Evolutionary conservation across 2,329 filamentous ascomycete genomes (phyloP), one percentile per base, ranked within the genome.

Genomic region (Fusarium ramigenum): DNA sequence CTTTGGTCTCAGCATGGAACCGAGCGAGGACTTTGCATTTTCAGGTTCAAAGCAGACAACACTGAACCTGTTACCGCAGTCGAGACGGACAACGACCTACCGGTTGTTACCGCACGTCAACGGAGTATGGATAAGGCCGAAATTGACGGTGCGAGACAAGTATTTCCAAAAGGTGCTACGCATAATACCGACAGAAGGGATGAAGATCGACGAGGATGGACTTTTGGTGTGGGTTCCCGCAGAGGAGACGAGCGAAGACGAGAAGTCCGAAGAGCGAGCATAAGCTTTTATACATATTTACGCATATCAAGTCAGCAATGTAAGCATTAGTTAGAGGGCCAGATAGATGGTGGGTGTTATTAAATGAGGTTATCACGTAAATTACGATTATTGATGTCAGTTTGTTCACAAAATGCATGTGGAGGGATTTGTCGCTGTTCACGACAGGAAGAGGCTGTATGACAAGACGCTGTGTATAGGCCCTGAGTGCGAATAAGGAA

Each of bases 101-200:
- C 89, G 91, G 43, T 78, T 99, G 23, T 81, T 97, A 66, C 91
- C 95, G 12, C 87, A 92, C 43, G 83, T 87, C 77, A 85, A 80
- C 70, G 92, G 91, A 2, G 80, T 85, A 36, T 97, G 93, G 90
- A 89, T 96, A 64, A 87, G 81, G 57, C 94, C 95, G 5, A 89
- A 89, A 43, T 83, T 97, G 70, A 90, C 92, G 70, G 94, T 98
- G 43, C 88, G 93, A 69, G 96, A 97, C 84, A 92, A 93, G 77
- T 97, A 97, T 78, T 98, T 97, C 82, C 95, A 97, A 80, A 97
- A 98, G 86, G 91, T 93, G 46, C 82, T 98, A 69, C 91, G 92
- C 71, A 91, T 97, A 30, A 90, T 94, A 67, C 91, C 94, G 5
- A 96, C 93, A 0, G 93, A 92, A 78, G 93, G 91, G 28, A 92